phyloP scores from a whole-genome alignment of 768 basidiomycete genomes.

The Termitomyces sp. region DNA sequence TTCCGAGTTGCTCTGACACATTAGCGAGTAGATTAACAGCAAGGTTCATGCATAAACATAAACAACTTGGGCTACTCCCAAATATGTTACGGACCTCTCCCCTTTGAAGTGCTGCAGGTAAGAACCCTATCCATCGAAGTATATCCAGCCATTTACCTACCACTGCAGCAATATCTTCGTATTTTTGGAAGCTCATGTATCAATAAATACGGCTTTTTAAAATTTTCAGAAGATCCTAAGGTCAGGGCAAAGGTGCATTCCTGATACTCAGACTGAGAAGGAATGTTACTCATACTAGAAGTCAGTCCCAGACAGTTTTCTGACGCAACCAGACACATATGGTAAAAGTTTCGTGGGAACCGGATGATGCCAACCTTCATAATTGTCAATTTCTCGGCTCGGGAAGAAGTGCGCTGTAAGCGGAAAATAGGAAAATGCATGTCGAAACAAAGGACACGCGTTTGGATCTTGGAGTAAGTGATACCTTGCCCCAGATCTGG shows the following conservation, averaged over 20 bases:
- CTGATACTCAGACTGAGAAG: background rate
- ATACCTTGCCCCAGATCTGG: constrained; percentile 23
- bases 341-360: background rate
- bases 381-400: background rate
- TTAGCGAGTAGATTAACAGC: background rate
- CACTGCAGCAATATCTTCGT: background rate
- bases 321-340: background rate
- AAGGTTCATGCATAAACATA: background rate
- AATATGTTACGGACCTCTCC: background rate
- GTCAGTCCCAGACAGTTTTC: background rate
- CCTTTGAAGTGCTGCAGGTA: background rate
- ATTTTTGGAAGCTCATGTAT: background rate
- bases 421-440: background rate
- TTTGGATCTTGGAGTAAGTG: constrained; percentile 2
- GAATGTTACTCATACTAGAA: background rate
- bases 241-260: background rate
- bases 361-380: background rate
- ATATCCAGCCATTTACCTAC: background rate
- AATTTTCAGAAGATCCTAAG: background rate
- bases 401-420: background rate
- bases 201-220: background rate
- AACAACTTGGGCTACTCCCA: background rate
- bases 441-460: constrained; percentile 11
- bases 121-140: background rate
- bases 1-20: no score